These are phyloP conservation scores for Clausena lansium DNA, from an alignment of 345 rosid species.

Conservation along the genomic window DNA sequence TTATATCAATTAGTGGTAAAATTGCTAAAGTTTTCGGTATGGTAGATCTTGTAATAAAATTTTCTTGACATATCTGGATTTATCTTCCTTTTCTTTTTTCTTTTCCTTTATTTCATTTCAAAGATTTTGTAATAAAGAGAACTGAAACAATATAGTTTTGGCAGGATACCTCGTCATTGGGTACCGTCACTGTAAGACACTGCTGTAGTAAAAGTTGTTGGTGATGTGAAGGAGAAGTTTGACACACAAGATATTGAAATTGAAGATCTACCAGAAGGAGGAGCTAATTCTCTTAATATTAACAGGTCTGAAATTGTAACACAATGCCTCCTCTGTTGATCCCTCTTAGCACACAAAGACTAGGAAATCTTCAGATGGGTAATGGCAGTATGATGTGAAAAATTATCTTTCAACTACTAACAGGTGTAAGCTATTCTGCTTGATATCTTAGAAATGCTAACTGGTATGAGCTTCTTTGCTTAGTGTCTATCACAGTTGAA, in stretches of 20 bases:
- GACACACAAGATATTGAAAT: slow-evolving; percentile 45
- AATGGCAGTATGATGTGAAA: not conserved
- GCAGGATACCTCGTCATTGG: slow-evolving; percentile 57
- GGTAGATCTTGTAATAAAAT: slow-evolving; percentile 2
- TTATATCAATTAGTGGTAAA: slow-evolving; percentile 14
- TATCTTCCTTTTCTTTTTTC: not conserved
- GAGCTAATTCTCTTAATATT: slow-evolving; percentile 58
- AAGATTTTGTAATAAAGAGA: not conserved
- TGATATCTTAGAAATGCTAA: not conserved
- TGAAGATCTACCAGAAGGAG: slow-evolving; percentile 66
- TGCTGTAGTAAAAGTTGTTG: slow-evolving; percentile 53
- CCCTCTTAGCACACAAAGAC: not conserved
- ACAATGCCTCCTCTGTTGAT: slow-evolving; percentile 21
- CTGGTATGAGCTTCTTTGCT: not conserved
- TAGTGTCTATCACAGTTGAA: slow-evolving; percentile 2
- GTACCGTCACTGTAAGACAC: slow-evolving; percentile 52
- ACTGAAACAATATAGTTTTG: slow-evolving; percentile 15
- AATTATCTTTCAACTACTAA: not conserved
- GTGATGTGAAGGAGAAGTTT: slow-evolving; percentile 36
- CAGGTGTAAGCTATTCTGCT: not conserved
- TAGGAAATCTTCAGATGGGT: not conserved
- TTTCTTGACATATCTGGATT: not conserved
- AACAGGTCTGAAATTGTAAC: slow-evolving; percentile 46
- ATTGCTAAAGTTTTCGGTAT: slow-evolving; percentile 6
- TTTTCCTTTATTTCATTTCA: no score